Evolutionary conservation across 1,139 yeast species (phyloP), one percentile per base, ranked within the genome.

Genomic region (Taphrina populina): DNA sequence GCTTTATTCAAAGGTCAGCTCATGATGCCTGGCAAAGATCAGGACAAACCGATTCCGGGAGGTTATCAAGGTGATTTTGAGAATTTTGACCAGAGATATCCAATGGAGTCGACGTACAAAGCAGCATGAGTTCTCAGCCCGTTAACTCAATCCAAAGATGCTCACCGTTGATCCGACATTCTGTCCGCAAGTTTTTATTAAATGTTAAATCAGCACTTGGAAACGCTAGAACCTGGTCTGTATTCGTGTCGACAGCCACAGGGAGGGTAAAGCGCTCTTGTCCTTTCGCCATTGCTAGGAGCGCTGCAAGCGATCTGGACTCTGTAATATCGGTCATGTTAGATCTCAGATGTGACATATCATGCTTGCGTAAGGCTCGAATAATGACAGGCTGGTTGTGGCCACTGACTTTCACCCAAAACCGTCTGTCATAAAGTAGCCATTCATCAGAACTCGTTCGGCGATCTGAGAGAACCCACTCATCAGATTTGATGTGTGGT

Each of bases 21-120:
- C 20, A 43, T 43, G 52, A 40, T 40, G 27, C 57, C 57, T 3
- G 57, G 57, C 8, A 32, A 41, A 24, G 57, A 52, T 23, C 52
- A 52, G 13, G 57, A 52, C 45, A 40, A 27, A 13, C 34, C 45
- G 13, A 40, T 40, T n/a, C 34, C 32, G 15, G 45, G 34, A 1
- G n/a, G n/a, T n/a, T 40, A 26, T 23, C 24, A 13, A 13, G 45
- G 45, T 11, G 45, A 40, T 11, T 40, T 40, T n/a, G 45, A 40
- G 13, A 32, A 27, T 5, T 40, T 40, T 15, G 23, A 27, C 15
- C 34, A 40, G 45, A 32, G 45, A 10, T 40, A 40, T 15, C 45
- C 45, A 10, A 15, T 5, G 11, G 45, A 40, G 15, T 5, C 34
- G 4, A 19, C 15, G 4, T 40, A 40, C 13, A 40, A 40, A 26